Evolutionary conservation across 768 basidiomycete species (phyloP), one percentile per base, ranked within the genome.

Genomic region (Coprinopsis cinerea): DNA sequence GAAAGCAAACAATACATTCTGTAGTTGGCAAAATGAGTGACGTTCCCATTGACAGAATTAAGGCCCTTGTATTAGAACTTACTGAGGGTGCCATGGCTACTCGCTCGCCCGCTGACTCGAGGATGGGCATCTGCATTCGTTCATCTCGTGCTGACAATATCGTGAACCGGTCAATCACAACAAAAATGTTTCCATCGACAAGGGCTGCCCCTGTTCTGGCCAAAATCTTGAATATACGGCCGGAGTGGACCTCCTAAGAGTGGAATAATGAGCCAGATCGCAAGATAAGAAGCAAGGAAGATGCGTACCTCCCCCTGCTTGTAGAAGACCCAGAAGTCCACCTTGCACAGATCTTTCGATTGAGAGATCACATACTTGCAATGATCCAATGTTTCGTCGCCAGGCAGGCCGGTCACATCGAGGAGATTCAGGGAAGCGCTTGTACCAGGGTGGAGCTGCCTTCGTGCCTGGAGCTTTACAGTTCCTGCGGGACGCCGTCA

Each of bases 1-100:
- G 37, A 49, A 53, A 18, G 28, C 15, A 25, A 44, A 53, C 3
- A 50, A 9, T 25, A 53, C 34, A 24, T 44, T 32, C 48, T 53
- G 30, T 45, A 39, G 44, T 46, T 32, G 18, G 37, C 18, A 26
- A 11, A 26, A 43, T 43, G 20, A 43, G 18, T 20, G 10, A 40
- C 18, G 18, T 18, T 9, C n/a, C 30, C n/a, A 9, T 40, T 7
- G 18, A 40, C 10, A 40, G 37, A 20, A 34, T 34, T 40, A 18
- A 11, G 18, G 7, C 18, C 10, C 9, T 11, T 11, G n/a, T n/a
- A n/a, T n/a, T n/a, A n/a, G n/a, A 40, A 40, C 37, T 40, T 9
- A 40, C 37, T 20, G 18, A 11, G 7, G 37, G 37, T 11, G 7
- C 7, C 10, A 40, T 7, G 7, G 37, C 10, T 7, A 20, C 10